Evolutionary conservation across 805 yeast genomes (phyloP), one percentile per base, ranked within the genome.

Genomic region (Cyberlindnera suaveolens): DNA sequence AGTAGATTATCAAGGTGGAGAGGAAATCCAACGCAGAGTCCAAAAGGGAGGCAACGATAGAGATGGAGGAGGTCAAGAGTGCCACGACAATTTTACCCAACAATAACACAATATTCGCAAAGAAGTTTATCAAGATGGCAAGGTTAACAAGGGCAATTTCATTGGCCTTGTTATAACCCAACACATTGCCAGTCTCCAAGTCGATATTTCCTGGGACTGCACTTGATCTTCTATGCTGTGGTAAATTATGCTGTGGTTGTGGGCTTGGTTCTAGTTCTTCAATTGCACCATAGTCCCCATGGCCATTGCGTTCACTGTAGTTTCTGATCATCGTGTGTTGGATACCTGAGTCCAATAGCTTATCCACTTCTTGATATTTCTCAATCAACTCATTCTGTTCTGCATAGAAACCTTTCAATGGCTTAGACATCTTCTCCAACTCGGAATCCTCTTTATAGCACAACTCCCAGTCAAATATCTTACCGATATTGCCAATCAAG

Each of bases 11-110:
- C 45, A 82, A 65, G 0, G 93, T 85, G 15, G 90, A 83, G 43
- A 85, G 61, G 42, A 85, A 79, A 55, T 85, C 95, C 48, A 85
- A 70, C 1, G 78, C 67, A 3, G 91, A 84, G 63, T 85, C 95
- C 34, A 85, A 81, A 48, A 85, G 71, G 1, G 93, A 84, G 0
- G 95, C 95, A 40, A 85, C 67, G 38, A 85, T 76, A 6, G 93
- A 84, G 49, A 85, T 75, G 10, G 95, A 85, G 56, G 68, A 72
- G 0, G 91, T 80, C 56, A 80, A 63, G n/a, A 77, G 48, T 1
- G 80, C 77, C 19, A 82, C 87, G 11, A 71, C 64, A 3, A 72
- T 45, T 55, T 85, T 85, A 3, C 85, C 89, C 2, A 74, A 35
- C 40, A 85, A 63, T 41, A 85, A 66, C 1, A 81, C 43, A 33